Percentiles rank a stretch among this genome's conserved stretches.
Conservation (phyloP, 306 rosid species). For the Quercus robur region DNA sequence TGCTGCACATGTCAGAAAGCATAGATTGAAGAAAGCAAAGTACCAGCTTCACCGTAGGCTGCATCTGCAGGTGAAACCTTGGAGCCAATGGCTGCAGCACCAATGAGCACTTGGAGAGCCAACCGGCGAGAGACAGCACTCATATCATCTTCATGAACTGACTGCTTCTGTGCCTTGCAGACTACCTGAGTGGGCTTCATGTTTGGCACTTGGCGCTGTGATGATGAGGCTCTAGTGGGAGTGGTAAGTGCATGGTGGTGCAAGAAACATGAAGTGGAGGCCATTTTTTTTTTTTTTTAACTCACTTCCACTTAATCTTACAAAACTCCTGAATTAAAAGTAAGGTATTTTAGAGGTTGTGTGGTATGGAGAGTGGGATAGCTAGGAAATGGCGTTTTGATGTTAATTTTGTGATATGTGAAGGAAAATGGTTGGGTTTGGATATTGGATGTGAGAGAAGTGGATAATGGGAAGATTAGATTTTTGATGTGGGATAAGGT, state of each 20-base stretch:
- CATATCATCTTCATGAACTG: slow-evolving; percentile 36
- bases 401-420: slow-evolving; percentile 29
- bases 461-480: slow-evolving; percentile 45
- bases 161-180: slow-evolving; percentile 83
- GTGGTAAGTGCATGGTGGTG: slow-evolving; percentile 79
- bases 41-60: slow-evolving; percentile 95
- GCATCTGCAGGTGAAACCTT: slow-evolving; percentile 94
- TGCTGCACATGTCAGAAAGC: not conserved
- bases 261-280: slow-evolving; percentile 77
- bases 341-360: not conserved
- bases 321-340: slow-evolving; percentile 8
- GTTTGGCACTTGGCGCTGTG: slow-evolving; percentile 51
- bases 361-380: not conserved
- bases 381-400: slow-evolving; percentile 3
- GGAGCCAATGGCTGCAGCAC: slow-evolving; percentile 82
- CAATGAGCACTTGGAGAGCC: slow-evolving; percentile 81
- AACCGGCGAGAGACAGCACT: slow-evolving; percentile 63
- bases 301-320: not conserved
- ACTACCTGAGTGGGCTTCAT: slow-evolving; percentile 51
- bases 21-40: not conserved
- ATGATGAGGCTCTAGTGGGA: slow-evolving; percentile 41
- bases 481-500: slow-evolving; percentile 70
- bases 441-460: slow-evolving; percentile 34
- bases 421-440: slow-evolving; percentile 34
- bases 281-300: slow-evolving; percentile 39